Evolutionary conservation across 495 filamentous ascomycete species (phyloP).

Genomic region (Cetradonia linearis): DNA sequence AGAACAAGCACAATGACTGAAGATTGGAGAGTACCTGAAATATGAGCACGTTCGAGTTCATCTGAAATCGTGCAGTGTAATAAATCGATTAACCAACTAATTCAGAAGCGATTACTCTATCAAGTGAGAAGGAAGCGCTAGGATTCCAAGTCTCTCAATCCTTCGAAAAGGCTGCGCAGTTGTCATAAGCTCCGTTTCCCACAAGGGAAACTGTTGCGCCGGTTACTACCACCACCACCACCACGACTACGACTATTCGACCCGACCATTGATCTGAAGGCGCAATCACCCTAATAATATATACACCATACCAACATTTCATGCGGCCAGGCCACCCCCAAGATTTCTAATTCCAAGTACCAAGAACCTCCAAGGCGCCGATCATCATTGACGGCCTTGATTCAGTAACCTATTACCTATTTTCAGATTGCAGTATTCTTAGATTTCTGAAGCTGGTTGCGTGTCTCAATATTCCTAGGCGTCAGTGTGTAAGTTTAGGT

Average conservation of each 20-base stretch:
- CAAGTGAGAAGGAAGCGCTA: neutral
- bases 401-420: neutral
- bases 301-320: too few relatives aligned
- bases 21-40: neutral
- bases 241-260: neutral
- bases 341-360: neutral
- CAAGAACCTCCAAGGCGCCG: neutral
- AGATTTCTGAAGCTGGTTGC: neutral
- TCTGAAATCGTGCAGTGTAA: neutral
- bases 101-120: neutral
- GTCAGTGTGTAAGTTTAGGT: constrained; percentile 2
- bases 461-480: neutral
- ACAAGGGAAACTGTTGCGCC: neutral
- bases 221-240: too few relatives aligned
- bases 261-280: neutral
- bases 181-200: neutral
- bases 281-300: neutral
- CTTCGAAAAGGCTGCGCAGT: neutral
- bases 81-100: neutral
- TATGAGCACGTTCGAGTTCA: neutral
- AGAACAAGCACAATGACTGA: neutral
- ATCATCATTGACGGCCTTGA: neutral
- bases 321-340: neutral
- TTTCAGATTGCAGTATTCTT: neutral
- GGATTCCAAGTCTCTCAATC: neutral